Evolutionary conservation across 805 yeast species (phyloP).

Genomic region (Teunomyces cretensis): DNA sequence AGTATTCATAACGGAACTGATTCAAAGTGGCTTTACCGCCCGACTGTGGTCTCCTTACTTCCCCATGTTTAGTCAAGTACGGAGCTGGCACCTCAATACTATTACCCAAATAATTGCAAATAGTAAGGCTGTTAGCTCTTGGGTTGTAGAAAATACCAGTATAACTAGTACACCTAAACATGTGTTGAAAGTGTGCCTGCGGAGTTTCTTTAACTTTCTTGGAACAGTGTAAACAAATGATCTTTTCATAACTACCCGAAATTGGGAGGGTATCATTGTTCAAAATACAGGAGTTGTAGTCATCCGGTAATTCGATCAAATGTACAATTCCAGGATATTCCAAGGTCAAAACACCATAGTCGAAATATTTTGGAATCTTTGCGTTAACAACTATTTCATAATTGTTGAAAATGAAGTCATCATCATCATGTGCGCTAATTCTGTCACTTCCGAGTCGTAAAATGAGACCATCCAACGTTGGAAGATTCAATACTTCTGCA

Average conservation of each 20-base stretch:
- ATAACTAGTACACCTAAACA: conserved; percentile 21
- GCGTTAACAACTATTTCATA: conserved; percentile 23
- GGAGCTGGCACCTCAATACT: conserved; percentile 55
- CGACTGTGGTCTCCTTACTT: conserved; percentile 56
- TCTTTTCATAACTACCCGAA: conserved; percentile 19
- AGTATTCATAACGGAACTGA: conserved; percentile 50
- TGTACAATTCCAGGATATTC: conserved; percentile 58
- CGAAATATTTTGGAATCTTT: conserved; percentile 25
- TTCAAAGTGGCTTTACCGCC: conserved; percentile 60
- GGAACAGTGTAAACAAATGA: conserved; percentile 39
- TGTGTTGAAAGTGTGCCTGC: conserved; percentile 22
- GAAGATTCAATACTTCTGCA: conserved; percentile 23
- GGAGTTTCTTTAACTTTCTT: conserved; percentile 15
- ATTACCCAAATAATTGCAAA: conserved; percentile 23
- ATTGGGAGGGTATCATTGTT: conserved; percentile 17
- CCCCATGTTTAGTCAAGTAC: conserved; percentile 74
- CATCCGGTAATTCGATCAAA: conserved; percentile 51
- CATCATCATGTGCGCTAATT: background rate
- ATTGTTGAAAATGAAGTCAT: conserved; percentile 18
- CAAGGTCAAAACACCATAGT: conserved; percentile 24
- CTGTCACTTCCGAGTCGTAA: conserved; percentile 1
- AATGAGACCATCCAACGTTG: conserved; percentile 21
- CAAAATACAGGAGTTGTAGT: conserved; percentile 28
- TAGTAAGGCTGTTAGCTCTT: conserved; percentile 23
- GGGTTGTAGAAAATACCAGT: conserved; percentile 16